phyloP scores from a whole-genome alignment of 352 stramenopile species.

The Thalassiosira hispida region DNA sequence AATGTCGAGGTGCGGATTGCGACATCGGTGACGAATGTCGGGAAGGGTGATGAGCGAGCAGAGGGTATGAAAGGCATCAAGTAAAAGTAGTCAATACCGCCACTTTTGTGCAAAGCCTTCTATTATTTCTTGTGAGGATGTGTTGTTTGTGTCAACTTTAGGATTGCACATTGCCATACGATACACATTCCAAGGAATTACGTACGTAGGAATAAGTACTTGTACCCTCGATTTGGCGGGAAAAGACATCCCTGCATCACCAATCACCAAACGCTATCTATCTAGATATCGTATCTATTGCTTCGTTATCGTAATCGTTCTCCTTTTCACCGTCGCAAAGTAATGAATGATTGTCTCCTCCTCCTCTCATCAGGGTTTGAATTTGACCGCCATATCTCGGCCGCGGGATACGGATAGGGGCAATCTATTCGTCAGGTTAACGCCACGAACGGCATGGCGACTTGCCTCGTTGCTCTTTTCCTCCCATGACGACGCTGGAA shows the following conservation, averaged over 20 bases:
- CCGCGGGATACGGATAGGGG: conserved; percentile 34
- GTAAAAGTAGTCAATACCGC: conserved; percentile 1
- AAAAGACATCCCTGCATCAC: too few relatives aligned
- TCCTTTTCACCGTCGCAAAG: too few relatives aligned
- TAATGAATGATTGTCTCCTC: conserved; percentile 1
- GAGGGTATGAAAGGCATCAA: conserved; percentile 48
- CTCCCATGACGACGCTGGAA: background rate
- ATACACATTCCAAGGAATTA: too few relatives aligned
- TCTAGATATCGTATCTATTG: too few relatives aligned
- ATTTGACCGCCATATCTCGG: conserved; percentile 28
- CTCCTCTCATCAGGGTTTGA: background rate
- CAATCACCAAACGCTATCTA: too few relatives aligned
- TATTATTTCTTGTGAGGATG: too few relatives aligned
- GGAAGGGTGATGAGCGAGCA: conserved; percentile 30
- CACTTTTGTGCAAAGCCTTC: background rate
- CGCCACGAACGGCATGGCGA: conserved; percentile 26
- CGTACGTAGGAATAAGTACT: too few relatives aligned
- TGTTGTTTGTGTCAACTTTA: too few relatives aligned
- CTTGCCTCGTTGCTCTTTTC: conserved; percentile 8
- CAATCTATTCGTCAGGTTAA: conserved; percentile 45
- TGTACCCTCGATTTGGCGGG: too few relatives aligned
- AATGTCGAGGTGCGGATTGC: conserved; percentile 76
- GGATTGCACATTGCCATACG: too few relatives aligned
- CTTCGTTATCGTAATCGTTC: too few relatives aligned
- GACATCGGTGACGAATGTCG: conserved; percentile 48